Percentiles rank a stretch among this genome's conserved stretches.
Conservation (phyloP, 768 basidiomycete species). For the Clitopilus passeckerianus region DNA sequence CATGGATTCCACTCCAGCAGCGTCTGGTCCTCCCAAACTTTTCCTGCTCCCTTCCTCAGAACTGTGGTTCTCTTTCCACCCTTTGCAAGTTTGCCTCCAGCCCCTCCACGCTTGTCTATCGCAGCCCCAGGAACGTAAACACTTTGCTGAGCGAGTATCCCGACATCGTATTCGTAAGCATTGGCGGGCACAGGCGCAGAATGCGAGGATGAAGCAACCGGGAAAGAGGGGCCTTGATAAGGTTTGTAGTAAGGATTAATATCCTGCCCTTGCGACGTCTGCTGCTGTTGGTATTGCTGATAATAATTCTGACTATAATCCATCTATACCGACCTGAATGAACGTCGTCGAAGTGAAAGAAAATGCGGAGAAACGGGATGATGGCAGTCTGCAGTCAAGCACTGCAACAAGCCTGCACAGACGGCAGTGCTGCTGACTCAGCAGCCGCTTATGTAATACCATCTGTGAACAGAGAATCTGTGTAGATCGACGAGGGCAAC, state of each 20-base stretch:
- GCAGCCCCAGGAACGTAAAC: conserved; percentile 91
- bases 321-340: not conserved
- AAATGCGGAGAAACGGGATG: not conserved
- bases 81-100: conserved; percentile 82
- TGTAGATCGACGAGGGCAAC: conserved; percentile 5
- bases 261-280: conserved; percentile 50
- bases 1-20: conserved; percentile 97
- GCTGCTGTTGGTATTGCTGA: conserved; percentile 46
- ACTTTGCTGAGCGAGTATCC: conserved; percentile 85
- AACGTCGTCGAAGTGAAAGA: conserved; percentile 1
- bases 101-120: conserved; percentile 82
- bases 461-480: conserved; percentile 4
- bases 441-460: not conserved
- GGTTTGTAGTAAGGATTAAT: conserved; percentile 81
- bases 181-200: conserved; percentile 81
- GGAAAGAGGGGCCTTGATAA: conserved; percentile 71
- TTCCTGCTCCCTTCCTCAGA: conserved; percentile 90
- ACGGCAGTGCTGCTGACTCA: conserved; percentile 2
- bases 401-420: not conserved
- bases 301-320: conserved; percentile 23
- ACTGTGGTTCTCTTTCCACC: conserved; percentile 93
- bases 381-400: not conserved
- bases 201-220: conserved; percentile 62
- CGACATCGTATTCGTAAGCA: conserved; percentile 90
- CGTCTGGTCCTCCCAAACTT: conserved; percentile 98